phyloP scores from a whole-genome alignment of 306 rosid genomes.

The Erythrophleum fordii region DNA sequence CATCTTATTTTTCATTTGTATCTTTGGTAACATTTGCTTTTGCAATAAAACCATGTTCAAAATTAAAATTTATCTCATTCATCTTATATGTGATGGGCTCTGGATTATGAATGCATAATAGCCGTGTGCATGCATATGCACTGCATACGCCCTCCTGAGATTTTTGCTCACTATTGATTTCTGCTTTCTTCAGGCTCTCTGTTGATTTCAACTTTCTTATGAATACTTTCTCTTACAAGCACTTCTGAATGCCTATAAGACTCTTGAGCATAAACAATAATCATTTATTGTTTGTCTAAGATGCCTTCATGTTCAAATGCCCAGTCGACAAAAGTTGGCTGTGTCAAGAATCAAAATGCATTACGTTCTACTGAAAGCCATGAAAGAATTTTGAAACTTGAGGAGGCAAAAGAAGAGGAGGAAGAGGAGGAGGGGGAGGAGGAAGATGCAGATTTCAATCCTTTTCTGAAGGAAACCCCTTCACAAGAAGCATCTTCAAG shows the following conservation, averaged over 20 bases:
- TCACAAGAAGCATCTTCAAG: conserved; percentile 88
- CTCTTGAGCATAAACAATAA: conserved; percentile 14
- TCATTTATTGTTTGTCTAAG: conserved; percentile 34
- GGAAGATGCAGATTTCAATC: conserved; percentile 82
- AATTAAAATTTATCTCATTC: background rate
- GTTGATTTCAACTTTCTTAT: conserved; percentile 32
- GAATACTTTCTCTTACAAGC: conserved; percentile 22
- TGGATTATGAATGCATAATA: conserved; percentile 21
- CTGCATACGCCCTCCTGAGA: background rate
- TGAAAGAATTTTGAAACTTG: conserved; percentile 48
- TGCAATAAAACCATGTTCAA: conserved; percentile 18
- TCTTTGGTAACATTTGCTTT: conserved; percentile 1
- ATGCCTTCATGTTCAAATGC: conserved; percentile 55
- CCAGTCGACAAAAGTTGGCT: conserved; percentile 42
- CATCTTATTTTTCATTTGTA: conserved; percentile 1
- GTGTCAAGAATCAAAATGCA: conserved; percentile 37
- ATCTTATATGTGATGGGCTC: conserved; percentile 21
- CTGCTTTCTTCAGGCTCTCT: conserved; percentile 42
- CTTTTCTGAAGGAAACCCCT: conserved; percentile 69
- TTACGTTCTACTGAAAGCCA: conserved; percentile 25
- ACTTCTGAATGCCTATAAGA: conserved; percentile 29
- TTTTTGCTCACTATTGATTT: conserved; percentile 22
- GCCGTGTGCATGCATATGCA: conserved; percentile 1
- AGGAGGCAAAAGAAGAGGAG: conserved; percentile 48
- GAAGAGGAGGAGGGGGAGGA: conserved; percentile 71